These are phyloP conservation scores for Rhodomyrtus psidioides DNA, from an alignment of 441 rosid genomes.

Conservation along the genomic window DNA sequence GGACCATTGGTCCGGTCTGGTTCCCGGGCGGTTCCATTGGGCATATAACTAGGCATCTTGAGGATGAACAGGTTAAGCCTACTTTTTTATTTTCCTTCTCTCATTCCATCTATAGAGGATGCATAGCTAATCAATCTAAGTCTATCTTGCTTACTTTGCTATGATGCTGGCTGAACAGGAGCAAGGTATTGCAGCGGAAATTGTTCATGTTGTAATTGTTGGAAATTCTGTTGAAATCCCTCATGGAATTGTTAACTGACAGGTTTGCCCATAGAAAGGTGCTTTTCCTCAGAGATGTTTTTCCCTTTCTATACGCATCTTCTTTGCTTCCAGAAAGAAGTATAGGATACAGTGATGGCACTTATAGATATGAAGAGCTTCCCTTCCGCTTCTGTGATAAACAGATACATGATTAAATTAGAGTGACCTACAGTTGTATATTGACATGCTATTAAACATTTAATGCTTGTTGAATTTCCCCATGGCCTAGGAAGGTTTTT, in stretches of 20 bases:
- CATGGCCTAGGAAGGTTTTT: too few relatives aligned
- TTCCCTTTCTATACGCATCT: neutral
- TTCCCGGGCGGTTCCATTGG: too few relatives aligned
- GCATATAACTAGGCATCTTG: conserved; percentile 87
- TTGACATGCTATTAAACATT: too few relatives aligned
- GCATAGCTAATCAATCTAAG: neutral
- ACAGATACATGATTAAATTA: too few relatives aligned
- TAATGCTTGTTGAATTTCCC: too few relatives aligned
- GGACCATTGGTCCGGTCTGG: too few relatives aligned
- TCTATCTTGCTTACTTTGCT: conserved; percentile 6
- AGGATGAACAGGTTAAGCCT: conserved; percentile 66
- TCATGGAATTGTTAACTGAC: conserved; percentile 55
- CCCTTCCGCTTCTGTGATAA: too few relatives aligned
- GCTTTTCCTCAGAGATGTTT: neutral
- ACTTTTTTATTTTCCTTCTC: neutral
- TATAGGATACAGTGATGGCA: too few relatives aligned
- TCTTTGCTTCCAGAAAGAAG: neutral
- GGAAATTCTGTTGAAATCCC: conserved; percentile 92
- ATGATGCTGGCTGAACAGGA: conserved; percentile 37
- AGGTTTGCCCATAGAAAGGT: conserved; percentile 13
- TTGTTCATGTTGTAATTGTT: conserved; percentile 82
- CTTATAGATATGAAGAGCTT: too few relatives aligned
- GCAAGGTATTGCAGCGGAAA: conserved; percentile 67
- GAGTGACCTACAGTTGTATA: too few relatives aligned
- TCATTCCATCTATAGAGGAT: neutral